Evolutionary conservation across 1,284 basidiomycete genomes (phyloP).

Genomic region (Phellopilus nigrolimitatus): DNA sequence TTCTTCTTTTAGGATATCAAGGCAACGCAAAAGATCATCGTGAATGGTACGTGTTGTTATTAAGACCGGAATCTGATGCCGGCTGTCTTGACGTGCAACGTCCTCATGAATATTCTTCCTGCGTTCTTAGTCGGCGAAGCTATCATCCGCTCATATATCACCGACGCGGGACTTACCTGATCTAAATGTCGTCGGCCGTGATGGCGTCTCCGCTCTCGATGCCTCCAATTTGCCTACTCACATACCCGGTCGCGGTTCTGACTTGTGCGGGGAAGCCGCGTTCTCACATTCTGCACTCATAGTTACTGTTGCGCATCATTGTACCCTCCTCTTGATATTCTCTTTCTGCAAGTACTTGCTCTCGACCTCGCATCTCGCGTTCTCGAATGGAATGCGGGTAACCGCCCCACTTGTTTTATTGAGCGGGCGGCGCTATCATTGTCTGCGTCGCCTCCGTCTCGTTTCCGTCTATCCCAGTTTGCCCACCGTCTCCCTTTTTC

Average conservation of each 20-base stretch:
- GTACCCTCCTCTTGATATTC: too few species aligned
- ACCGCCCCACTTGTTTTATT: not conserved
- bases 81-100: not conserved
- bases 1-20: constrained; percentile 51
- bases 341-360: too few species aligned
- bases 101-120: constrained; percentile 9
- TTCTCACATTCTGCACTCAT: too few species aligned
- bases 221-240: not conserved
- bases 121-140: constrained; percentile 49
- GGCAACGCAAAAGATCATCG: constrained; percentile 70
- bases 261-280: too few species aligned
- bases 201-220: not conserved
- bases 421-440: not conserved
- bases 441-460: not conserved
- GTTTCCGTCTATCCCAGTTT: not conserved
- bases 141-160: constrained; percentile 57
- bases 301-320: too few species aligned
- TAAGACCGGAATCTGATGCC: not conserved
- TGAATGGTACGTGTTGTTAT: constrained; percentile 47
- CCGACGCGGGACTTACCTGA: constrained; percentile 47
- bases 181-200: not conserved
- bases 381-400: too few species aligned
- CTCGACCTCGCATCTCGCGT: too few species aligned
- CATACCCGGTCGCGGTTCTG: not conserved
- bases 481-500: not conserved